Evolutionary conservation across 768 basidiomycete genomes (phyloP).

Genomic region (Mycena indigotica): DNA sequence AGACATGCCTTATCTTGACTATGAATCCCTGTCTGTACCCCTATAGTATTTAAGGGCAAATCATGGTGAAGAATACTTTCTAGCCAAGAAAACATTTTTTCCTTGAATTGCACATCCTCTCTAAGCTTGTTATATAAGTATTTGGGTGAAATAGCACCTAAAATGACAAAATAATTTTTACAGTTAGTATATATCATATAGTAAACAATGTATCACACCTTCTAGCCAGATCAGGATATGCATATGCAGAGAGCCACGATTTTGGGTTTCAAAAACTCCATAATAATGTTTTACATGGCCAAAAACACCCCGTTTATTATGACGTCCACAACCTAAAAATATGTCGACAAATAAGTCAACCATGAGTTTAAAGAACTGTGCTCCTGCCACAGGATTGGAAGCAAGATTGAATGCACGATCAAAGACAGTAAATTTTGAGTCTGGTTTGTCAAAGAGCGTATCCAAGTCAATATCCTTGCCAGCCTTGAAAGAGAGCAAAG

Average conservation of each 20-base stretch:
- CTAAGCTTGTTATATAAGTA: slow-evolving; percentile 9
- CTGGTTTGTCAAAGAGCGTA: slow-evolving; percentile 7
- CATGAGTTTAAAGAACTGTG: slow-evolving; percentile 37
- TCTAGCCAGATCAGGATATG: slow-evolving; percentile 13
- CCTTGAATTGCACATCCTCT: slow-evolving; percentile 6
- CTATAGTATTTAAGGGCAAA: slow-evolving; percentile 1
- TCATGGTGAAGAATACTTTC: slow-evolving; percentile 8
- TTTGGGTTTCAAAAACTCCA: slow-evolving; percentile 34
- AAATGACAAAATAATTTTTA: too few species aligned
- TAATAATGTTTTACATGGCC: slow-evolving; percentile 28
- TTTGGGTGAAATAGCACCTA: slow-evolving; percentile 15
- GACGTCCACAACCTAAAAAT: slow-evolving; percentile 26
- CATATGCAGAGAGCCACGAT: slow-evolving; percentile 32
- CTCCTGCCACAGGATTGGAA: slow-evolving; percentile 34
- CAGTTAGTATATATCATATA: too few species aligned
- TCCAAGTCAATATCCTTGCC: slow-evolving; percentile 26
- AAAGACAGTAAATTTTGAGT: slow-evolving; percentile 12
- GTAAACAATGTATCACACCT: neutral
- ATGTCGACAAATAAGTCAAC: slow-evolving; percentile 26
- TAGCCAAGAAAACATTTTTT: neutral
- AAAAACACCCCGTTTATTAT: slow-evolving; percentile 28
- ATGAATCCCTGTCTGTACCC: neutral
- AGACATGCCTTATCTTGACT: neutral
- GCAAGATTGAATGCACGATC: slow-evolving; percentile 24
- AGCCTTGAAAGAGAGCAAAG: slow-evolving; percentile 12